These are phyloP conservation scores for Afroboletus lepidellus DNA, from an alignment of 1,284 basidiomycete species.

Conservation along the genomic window DNA sequence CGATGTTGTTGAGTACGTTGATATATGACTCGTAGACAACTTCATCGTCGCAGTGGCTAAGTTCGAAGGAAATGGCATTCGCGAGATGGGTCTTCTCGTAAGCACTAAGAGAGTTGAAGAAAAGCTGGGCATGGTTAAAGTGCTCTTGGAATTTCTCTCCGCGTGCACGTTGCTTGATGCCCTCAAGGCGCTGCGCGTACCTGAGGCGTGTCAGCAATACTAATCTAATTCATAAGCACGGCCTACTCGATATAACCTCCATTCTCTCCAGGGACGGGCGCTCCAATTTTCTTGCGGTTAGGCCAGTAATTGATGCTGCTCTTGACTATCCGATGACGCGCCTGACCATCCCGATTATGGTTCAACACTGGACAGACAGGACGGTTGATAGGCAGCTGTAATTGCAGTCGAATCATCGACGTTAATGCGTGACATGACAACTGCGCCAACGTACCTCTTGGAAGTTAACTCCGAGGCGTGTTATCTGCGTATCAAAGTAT, in stretches of 20 bases:
- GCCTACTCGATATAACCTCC: slow-evolving; percentile 64
- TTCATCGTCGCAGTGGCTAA: slow-evolving; percentile 75
- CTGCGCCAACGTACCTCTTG: slow-evolving; percentile 44
- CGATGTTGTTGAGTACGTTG: slow-evolving; percentile 64
- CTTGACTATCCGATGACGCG: slow-evolving; percentile 58
- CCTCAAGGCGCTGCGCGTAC: slow-evolving; percentile 49
- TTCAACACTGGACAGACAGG: slow-evolving; percentile 80
- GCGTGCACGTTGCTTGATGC: slow-evolving; percentile 67
- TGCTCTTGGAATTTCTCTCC: slow-evolving; percentile 75
- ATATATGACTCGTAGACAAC: slow-evolving; percentile 68
- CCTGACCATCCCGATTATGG: slow-evolving; percentile 66
- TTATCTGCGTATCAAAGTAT: slow-evolving; percentile 80
- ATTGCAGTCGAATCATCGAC: slow-evolving; percentile 18
- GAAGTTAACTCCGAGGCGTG: slow-evolving; percentile 73
- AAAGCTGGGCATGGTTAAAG: slow-evolving; percentile 69
- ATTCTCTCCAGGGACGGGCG: slow-evolving; percentile 45
- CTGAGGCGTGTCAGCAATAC: slow-evolving; percentile 29
- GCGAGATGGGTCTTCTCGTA: slow-evolving; percentile 69
- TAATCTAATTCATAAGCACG: background rate
- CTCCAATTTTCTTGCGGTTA: slow-evolving; percentile 59
- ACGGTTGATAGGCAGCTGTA: slow-evolving; percentile 75
- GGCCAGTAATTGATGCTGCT: slow-evolving; percentile 72
- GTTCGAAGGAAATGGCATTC: slow-evolving; percentile 71
- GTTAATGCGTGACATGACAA: background rate
- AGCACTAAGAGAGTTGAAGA: slow-evolving; percentile 72